phyloP scores from a whole-genome alignment of 2,329 filamentous ascomycete species.

The Herpotrichia juniperi region DNA sequence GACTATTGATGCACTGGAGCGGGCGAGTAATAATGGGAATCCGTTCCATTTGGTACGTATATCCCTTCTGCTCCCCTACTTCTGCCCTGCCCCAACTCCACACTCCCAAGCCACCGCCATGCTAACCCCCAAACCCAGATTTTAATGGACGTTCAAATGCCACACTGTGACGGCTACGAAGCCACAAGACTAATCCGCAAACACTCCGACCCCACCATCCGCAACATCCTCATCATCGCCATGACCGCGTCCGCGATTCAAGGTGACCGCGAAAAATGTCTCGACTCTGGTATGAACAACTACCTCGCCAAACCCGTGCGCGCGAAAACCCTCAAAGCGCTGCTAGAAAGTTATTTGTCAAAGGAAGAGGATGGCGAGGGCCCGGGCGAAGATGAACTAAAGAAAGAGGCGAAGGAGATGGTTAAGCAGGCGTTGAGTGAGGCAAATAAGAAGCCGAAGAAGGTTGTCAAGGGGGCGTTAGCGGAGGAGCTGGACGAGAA shows the following conservation, averaged over 20 bases:
- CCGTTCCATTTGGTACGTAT: conserved; percentile 79
- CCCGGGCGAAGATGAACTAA: conserved; percentile 49
- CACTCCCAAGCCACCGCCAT: too few species aligned
- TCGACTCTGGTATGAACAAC: conserved; percentile 97
- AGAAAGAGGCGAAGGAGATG: conserved; percentile 52
- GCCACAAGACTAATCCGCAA: conserved; percentile 82
- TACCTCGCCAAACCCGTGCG: conserved; percentile 96
- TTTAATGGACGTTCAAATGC: conserved; percentile 97
- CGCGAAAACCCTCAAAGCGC: conserved; percentile 82
- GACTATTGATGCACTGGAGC: conserved; percentile 83
- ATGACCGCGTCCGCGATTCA: conserved; percentile 97
- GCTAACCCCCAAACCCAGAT: conserved; percentile 8
- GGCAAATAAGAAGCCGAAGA: conserved; percentile 7
- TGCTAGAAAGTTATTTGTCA: conserved; percentile 72
- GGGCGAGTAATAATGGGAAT: conserved; percentile 70
- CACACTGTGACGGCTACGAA: conserved; percentile 88
- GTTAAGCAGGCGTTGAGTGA: conserved; percentile 43
- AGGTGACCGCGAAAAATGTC: conserved; percentile 90
- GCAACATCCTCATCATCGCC: conserved; percentile 88
- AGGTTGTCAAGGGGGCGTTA: conserved; percentile 6
- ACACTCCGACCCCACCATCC: conserved; percentile 76
- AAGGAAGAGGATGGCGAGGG: conserved; percentile 50
- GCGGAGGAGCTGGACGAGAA: conserved; percentile 1
- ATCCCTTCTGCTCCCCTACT: neutral
- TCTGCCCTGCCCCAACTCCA: too few species aligned